Base-by-base conservation (phyloP, 2,329 filamentous ascomycete species). In the Hymenoscyphus occultus region DNA sequence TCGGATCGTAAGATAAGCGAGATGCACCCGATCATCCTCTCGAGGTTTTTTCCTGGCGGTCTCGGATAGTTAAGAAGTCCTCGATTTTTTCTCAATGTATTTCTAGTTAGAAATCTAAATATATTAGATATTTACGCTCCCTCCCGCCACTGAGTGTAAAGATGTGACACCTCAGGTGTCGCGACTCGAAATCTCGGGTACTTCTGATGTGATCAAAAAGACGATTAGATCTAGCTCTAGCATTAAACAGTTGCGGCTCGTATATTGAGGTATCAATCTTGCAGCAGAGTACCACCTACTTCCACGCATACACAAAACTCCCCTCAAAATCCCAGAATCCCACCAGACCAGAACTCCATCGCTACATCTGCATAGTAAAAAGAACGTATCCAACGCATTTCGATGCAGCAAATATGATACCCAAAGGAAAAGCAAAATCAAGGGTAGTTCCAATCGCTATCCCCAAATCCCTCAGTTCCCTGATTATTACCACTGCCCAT, bases 391-490 rank as follows among this genome's bases (percentile, higher is more conserved):
- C 32, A 39, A 32, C 56, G 32, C 45, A 28, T 28, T 10, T 51
- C 4, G 12, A 28, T 51, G 22, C 45, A n/a, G 32, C 13, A 5
- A 19, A 31, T 39, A 59, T 48, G 19, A 14, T 13, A 31, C 60
- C 19, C 19, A 9, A 16, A n/a, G 31, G 5, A 35, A 14, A 32
- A 2, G 10, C 22, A n/a, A 13, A 14, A 35, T 51, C 54, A 57
- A 16, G 39, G 39, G 13, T 62, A 62, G 40, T 61, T 60, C 64
- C 64, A 65, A 51, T 65, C 64, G 39, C 63, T 61, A 12, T 65
- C 61, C 56, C 63, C 56, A 58, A 56, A 63, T 9, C 16, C 56
- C 16, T 65, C 61, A 51, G 19, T 22, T 31, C 56, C 56, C 35
- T 32, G 40, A 16, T 59, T 61, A n/a, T n/a, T 42, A 31, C 54